Base-by-base conservation (phyloP, 306 rosid genomes). In the Vachellia pachyceras region DNA sequence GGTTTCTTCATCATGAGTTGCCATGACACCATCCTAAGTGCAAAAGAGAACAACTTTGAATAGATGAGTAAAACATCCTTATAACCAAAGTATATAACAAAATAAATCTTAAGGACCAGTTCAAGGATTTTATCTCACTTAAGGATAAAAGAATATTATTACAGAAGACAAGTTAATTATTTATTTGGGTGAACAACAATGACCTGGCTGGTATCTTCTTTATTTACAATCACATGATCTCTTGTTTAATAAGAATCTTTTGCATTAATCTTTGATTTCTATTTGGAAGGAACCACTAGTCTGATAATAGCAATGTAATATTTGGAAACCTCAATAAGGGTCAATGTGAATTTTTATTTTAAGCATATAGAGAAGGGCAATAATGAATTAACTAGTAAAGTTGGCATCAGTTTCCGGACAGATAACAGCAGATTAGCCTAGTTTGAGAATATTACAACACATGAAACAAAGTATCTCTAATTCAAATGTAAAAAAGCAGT, bases 1-100 rank as follows among this genome's bases (percentile, higher is more conserved):
- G 82, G 95, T 93, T 82, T 95, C 99, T 85, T 95, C 99, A 83
- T 95, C 99, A 84, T 93, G 97, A 73, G 98, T 93, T 85, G 89
- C 91, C 99, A 95, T 95, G 82, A 95, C 87, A 79, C 99, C 99
- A 89, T 93, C 98, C 99, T 95, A 90, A 77, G 77, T 40, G 45
- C 52, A 79, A 39, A 66, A 39, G n/a, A 80, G 72, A 55, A 73
- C 49, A 67, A 17, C 14, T 70, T 69, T 66, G 61, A 46, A 64
- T 39, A 68, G 37, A 67, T 77, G 63, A 36, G 20, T 2, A 72
- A 79, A 76, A 57, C 36, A 69, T 40, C 35, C 55, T 17, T 71
- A 11, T 70, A 23, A 45, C 57, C 17, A 66, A 23, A 42, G 22
- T 22, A 42, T 22, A 42, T 54, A 23, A 61, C 39, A 42, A 70